Evolutionary conservation across 1,284 basidiomycete genomes (phyloP), one percentile per base, ranked within the genome.

Genomic region (Cryptococcus depauperatus): DNA sequence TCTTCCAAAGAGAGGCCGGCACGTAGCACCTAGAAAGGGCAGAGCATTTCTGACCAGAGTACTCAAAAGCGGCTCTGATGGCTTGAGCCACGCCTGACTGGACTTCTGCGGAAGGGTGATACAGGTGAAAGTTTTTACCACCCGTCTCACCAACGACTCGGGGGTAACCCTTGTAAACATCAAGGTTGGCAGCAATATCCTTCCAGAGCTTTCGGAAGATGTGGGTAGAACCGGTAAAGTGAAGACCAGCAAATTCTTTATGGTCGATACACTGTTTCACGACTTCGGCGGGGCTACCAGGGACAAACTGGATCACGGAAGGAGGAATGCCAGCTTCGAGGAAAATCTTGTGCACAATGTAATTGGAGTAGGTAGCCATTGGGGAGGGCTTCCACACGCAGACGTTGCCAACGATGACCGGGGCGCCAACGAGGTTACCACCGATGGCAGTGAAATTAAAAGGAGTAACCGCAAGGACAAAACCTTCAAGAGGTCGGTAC

Each of bases 391-490:
- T 99, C 93, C 93, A 99, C 52, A 98, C 76, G 46, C 85, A 81
- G 47, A 90, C 87, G 71, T 98, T 98, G 51, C 95, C 95, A 35
- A 96, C 84, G 51, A 99, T 75, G 13, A 89, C 91, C 29, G 93
- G 93, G 13, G 81, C 90, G 79, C 68, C 68, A 41, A 59, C 81
- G 33, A 96, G 82, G 72, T 96, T 96, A 21, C 88, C 92, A 46
- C 88, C 91, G 54, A 96, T 96, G 25, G 91, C 91, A 39, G 92
- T 95, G 66, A 96, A 98, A 77, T 98, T 98, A 77, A 98, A 98
- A 1, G 93, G 93, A 5, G 93, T 92, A 34, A 98, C 85, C 13
- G 95, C 93, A 41, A 98, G 79, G 26, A 97, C 87, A 72, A 98
- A 98, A 25, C 93, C 95, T 73, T 98, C 93, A 18, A 99, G 78